Evolutionary conservation across 148 eudicot genomes (phyloP), one percentile per base, ranked within the genome.

Genomic region (Fagopyrum homotropicum): DNA sequence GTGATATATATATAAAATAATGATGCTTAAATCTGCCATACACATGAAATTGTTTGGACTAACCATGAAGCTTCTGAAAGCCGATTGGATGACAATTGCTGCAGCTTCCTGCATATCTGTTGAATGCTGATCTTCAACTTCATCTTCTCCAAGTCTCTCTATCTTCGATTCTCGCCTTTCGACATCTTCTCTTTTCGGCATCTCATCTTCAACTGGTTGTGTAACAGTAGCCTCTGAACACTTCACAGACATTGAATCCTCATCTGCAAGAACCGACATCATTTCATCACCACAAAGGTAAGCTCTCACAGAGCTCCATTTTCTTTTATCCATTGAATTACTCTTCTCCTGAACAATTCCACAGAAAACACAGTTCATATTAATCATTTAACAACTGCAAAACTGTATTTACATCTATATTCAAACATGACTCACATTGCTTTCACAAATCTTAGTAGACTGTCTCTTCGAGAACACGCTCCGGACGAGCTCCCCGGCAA

Each of bases 221-320:
- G 84, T 84, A 26, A 90, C 90, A 43, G 88, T 87, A 12, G 80
- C 85, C 78, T 90, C 92, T 16, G 92, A 92, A 81, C 86, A 85
- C 72, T 63, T 88, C 16, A 86, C 73, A 52, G 94, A 89, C 29
- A 85, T 85, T 46, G 89, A 83, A 81, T 88, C 97, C 78, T 90
- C 91, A 73, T 84, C 92, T 52, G 86, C 89, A 64, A 81, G 66
- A 44, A 85, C 85, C 26, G 97, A 92, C 75, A 78, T 84, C 30
- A 83, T 61, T 47, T 88, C 91, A 78, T 88, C 93, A 17, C 95
- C 97, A 75, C 93, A 90, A 43, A 92, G 82, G 85, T 92, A 92
- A 48, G 90, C 80, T 68, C 86, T 87, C 8, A 90, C 92, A 19
- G 89, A 81, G 60, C 72, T 83, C 79, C 89, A 83, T 83, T 83